phyloP scores from a whole-genome alignment of 164 flowering plant species.

The Umbellularia californica region DNA sequence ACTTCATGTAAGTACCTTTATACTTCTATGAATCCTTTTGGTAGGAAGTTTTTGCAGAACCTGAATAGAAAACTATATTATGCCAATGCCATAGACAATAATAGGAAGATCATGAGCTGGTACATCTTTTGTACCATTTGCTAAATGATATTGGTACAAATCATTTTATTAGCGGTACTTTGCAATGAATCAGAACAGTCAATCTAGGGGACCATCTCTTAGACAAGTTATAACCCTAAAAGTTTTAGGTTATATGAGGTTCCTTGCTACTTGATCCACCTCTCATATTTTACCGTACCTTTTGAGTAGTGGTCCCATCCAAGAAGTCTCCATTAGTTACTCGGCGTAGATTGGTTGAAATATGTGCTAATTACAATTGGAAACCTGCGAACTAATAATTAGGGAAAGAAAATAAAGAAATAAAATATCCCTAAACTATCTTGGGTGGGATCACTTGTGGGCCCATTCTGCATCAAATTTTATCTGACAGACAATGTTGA shows the following conservation, averaged over 20 bases:
- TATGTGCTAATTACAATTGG: too few relatives aligned
- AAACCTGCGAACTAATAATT: too few relatives aligned
- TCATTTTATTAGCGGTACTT: background rate
- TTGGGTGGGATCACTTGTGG: too few relatives aligned
- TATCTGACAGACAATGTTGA: too few relatives aligned
- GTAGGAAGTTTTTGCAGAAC: background rate
- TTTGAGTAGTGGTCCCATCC: background rate
- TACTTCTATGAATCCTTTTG: background rate
- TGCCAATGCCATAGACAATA: too few relatives aligned
- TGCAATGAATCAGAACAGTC: background rate
- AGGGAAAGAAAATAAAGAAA: too few relatives aligned
- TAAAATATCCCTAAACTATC: too few relatives aligned
- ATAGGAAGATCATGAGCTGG: background rate
- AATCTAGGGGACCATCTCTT: background rate
- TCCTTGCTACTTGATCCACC: background rate
- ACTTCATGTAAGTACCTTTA: slow-evolving; percentile 67
- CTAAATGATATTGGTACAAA: background rate
- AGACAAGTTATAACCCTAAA: background rate
- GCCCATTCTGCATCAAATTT: too few relatives aligned
- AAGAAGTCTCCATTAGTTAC: background rate
- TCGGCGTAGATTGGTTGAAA: background rate
- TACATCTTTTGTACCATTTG: background rate
- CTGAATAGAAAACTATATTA: too few relatives aligned
- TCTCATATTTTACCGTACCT: background rate
- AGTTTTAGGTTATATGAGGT: background rate